Base-by-base conservation (phyloP, 2,329 filamentous ascomycete species). In the Beauveria caledonica region DNA sequence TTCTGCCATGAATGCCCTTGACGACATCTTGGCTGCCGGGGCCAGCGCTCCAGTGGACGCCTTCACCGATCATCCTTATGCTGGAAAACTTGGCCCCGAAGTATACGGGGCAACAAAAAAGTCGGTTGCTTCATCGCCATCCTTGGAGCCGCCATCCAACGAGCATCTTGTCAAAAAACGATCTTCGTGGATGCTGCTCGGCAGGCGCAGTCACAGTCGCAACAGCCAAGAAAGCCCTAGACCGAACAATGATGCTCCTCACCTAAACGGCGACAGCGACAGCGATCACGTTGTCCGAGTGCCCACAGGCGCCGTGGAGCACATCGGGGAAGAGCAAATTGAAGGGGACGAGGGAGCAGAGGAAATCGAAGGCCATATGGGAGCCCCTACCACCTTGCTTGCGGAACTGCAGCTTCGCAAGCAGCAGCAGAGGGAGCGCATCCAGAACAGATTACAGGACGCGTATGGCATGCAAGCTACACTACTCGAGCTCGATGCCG, bases 401-500 rank as follows among this genome's bases (percentile, higher is more conserved):
- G 94, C 94, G 0, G 94, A 99, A 71, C 78, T 99, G 8, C 91
- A 97, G 70, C 77, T 96, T 64, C 88, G 94, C 55, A 97, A 99
- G 71, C 86, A 90, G 62, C 89, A 96, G 66, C 87, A 95, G 68
- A 92, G 90, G 72, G 80, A 86, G 63, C 86, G 94, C 40, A 94
- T 87, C 33, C 71, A 56, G 45, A 72, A 61, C 83, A 86, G 23
- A 80, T 86, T 23, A 79, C 83, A 36, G 84, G 80, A 49, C 74
- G 75, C 2, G 79, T 79, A 66, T 59, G 92, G 91, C n/a, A 87
- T 96, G 81, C 90, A 94, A 64, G 90, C 90, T 15, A 99, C 94
- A 0, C 80, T 99, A 4, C 79, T 99, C 1, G 86, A 99, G 70
- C 82, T 97, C 66, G 93, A 99, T 69, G 89, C 91, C 0, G 90